Base-by-base conservation (phyloP, 1,284 basidiomycete species). In the Bjerkandera adusta region DNA sequence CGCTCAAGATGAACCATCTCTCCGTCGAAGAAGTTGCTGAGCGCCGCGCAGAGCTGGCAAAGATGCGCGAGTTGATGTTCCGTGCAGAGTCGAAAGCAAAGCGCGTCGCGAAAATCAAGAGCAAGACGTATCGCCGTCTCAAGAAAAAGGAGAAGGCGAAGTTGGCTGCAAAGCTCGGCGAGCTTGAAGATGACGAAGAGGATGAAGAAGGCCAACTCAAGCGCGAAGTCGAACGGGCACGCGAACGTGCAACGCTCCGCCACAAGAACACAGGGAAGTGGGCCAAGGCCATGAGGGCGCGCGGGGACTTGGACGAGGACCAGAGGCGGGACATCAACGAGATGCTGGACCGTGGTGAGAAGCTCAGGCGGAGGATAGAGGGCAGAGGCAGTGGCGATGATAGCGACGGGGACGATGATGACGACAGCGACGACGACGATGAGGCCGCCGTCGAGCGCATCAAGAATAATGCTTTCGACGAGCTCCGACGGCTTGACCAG, bases 91-190 rank as follows among this genome's bases (percentile, higher is more conserved):
- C 83, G 30, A 96, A 96, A 64, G 92, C 93, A 8, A 92, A 90
- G 61, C 83, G 95, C 10, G 77, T 97, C 7, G 83, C 87, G 32
- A 98, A 97, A 70, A 98, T 99, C 71, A 98, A 99, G 75, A 90
- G 85, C 66, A 97, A 96, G 68, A 83, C 92, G 3, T 98, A 92
- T 64, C 77, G 94, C 30, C 87, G 89, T 57, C 77, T 98, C 39
- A 84, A 85, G 59, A 79, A 92, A 64, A 92, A 90, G 65, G 85
- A 84, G 66, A 78, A 73, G 55, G 85, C 81, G 60, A 80, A 76
- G 57, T 64, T 78, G 36, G 75, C 55, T 69, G 70, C 61, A 54
- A 73, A 71, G 66, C 67, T 81, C 11, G 80, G 78, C 36, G 81
- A 75, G 36, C 68, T 55, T 50, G 60, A 59, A 25, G 69, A 64